Percentiles rank a stretch among this genome's conserved stretches.
Conservation (phyloP, 805 yeast genomes). For the Teunomyces gatunensis region DNA sequence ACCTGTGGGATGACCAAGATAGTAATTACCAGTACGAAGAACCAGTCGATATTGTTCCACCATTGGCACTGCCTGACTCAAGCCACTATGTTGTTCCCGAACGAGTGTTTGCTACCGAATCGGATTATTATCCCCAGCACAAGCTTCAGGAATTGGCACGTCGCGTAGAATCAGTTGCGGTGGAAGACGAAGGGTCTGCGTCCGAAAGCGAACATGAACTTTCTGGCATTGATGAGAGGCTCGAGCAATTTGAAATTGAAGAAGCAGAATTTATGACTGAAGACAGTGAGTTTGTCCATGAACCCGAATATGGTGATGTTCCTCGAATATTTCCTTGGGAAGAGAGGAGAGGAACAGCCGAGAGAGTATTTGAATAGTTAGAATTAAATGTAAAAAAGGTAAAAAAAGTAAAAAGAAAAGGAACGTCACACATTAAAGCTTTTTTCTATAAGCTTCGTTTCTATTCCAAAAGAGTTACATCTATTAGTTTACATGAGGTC, state of each 20-base stretch:
- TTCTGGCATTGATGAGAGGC: constrained; percentile 9
- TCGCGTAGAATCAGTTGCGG: not conserved
- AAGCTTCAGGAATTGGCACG: constrained; percentile 8
- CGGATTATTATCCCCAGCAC: constrained; percentile 32
- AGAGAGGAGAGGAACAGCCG: constrained; percentile 19
- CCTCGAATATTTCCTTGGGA: constrained; percentile 41
- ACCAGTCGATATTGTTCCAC: not conserved
- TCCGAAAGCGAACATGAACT: not conserved
- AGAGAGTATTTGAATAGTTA: constrained; percentile 19
- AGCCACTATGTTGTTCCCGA: constrained; percentile 18
- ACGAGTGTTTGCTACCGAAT: constrained; percentile 26
- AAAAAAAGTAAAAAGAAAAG: not conserved
- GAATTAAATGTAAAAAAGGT: not conserved
- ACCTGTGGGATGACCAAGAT: constrained; percentile 28
- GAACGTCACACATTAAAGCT: not conserved
- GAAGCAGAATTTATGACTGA: constrained; percentile 5
- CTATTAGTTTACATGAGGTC: no score
- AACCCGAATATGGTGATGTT: constrained; percentile 6
- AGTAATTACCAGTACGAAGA: constrained; percentile 3
- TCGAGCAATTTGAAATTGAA: constrained; percentile 7
- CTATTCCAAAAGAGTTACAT: no score
- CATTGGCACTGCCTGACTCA: not conserved
- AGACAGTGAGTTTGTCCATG: constrained; percentile 6
- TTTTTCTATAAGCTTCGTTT: no score
- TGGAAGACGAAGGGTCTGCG: constrained; percentile 1